Evolutionary conservation across 176 grass and related monocot species (phyloP), one percentile per base, ranked within the genome.

Genomic region (Aechmea fasciata): DNA sequence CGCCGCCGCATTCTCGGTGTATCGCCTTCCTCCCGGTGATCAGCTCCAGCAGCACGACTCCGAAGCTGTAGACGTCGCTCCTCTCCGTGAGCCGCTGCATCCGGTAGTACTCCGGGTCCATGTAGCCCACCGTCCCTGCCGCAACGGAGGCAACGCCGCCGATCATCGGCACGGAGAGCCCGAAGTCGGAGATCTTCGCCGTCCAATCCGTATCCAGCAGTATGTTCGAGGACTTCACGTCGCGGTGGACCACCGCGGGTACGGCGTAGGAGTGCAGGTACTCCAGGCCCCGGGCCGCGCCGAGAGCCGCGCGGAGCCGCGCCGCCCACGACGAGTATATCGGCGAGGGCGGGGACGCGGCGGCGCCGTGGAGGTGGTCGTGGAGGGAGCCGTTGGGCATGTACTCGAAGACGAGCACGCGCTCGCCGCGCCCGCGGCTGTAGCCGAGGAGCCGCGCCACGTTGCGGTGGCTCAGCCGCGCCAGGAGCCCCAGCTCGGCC

Each of bases 31-130:
- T 48, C 2, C 93, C 93, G 2, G 93, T 97, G 68, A 97, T 69
- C 3, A 97, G 79, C 80, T 97, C 89, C 50, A 97, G 80, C 10
- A 94, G 78, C 76, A 94, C 95, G 5, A 99, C 82, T 48, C 95
- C 95, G 63, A 94, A 99, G 78, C 95, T 99, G 71, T 99, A 99
- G 51, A 99, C 90, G 67, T 99, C 95, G 76, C 95, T 99, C 29
- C 85, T 75, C 63, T 85, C 77, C 2, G 89, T 99, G 8, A 99
- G 81, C 47, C 91, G 81, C 62, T 87, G 90, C 23, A 85, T 73
- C 72, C 87, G 77, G 86, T 94, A 99, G 82, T 84, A 99, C 82
- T 94, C 95, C 50, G 95, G 95, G 77, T 99, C 95, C 70, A 99
- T 99, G 74, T 94, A 99, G 1, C 95, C 95, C 1, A 99, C 84